These are phyloP conservation scores for Pythium utonaiense DNA, from an alignment of 352 stramenopile species.

Conservation along the genomic window DNA sequence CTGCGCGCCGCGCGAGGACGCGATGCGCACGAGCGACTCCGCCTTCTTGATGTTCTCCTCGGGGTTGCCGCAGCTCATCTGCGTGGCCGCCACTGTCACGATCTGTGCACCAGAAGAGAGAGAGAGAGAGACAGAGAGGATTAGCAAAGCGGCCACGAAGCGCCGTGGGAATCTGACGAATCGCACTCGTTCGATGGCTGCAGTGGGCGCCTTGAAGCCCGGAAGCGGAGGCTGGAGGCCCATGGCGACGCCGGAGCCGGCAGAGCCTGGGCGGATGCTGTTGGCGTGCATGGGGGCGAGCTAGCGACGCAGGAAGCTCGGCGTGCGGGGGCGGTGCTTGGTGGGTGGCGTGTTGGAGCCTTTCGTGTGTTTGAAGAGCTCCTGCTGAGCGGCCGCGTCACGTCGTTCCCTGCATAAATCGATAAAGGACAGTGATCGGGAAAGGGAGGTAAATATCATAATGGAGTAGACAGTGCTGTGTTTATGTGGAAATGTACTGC, in stretches of 20 bases:
- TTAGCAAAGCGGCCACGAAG: no score
- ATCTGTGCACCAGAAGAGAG: no score
- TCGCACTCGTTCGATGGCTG: slow-evolving; percentile 53
- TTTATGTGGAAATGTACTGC: no score
- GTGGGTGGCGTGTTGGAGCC: neutral
- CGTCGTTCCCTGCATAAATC: neutral
- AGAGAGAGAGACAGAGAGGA: no score
- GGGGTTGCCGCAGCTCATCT: slow-evolving; percentile 84
- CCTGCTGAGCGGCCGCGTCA: slow-evolving; percentile 5
- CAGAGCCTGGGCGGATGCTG: slow-evolving; percentile 12
- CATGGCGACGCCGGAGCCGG: slow-evolving; percentile 14
- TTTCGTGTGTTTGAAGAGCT: slow-evolving; percentile 5
- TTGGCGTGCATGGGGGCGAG: slow-evolving; percentile 14
- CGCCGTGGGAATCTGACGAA: neutral
- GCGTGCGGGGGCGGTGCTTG: neutral
- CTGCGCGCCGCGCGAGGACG: slow-evolving; percentile 81
- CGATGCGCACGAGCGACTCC: slow-evolving; percentile 86
- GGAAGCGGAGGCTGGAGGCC: slow-evolving; percentile 23
- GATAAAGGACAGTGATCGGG: neutral
- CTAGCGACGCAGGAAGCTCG: neutral
- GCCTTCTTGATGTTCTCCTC: slow-evolving; percentile 91
- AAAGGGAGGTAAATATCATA: neutral
- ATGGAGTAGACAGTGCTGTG: slow-evolving; percentile 4
- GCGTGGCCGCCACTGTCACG: slow-evolving; percentile 82
- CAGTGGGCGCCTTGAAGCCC: slow-evolving; percentile 42